These are phyloP conservation scores for Ascochyta koolunga DNA, from an alignment of 2,329 filamentous ascomycete genomes.

Conservation along the genomic window DNA sequence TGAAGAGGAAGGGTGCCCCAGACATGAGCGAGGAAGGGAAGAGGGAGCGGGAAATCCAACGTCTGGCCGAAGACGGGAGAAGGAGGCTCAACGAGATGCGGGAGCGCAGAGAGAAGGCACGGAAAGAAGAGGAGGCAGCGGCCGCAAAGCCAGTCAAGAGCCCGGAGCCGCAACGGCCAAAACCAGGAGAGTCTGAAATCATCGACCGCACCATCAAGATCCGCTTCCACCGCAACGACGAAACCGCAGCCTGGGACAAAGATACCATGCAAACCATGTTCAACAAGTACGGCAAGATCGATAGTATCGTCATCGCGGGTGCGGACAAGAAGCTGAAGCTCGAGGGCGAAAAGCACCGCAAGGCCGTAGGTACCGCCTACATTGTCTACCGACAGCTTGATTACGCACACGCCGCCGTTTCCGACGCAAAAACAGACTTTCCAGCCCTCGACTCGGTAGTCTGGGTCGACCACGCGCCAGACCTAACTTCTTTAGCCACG, in stretches of 20 bases:
- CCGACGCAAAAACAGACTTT: conserved; percentile 58
- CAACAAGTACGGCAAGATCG: conserved; percentile 61
- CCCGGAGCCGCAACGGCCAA: conserved; percentile 23
- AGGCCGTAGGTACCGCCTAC: conserved; percentile 59
- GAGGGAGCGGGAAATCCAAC: conserved; percentile 58
- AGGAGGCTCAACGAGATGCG: conserved; percentile 62
- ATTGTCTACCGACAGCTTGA: conserved; percentile 64
- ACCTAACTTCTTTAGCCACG: conserved; percentile 37
- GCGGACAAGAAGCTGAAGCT: conserved; percentile 62
- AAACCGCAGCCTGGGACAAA: conserved; percentile 53
- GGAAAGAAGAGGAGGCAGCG: conserved; percentile 56
- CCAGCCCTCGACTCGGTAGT: conserved; percentile 58
- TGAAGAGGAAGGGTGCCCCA: conserved; percentile 54
- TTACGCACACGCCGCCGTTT: conserved; percentile 62
- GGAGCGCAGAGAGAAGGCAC: conserved; percentile 60
- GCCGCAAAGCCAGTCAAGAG: conserved; percentile 46
- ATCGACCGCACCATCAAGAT: conserved; percentile 65
- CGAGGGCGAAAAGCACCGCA: conserved; percentile 58
- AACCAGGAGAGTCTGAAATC: conserved; percentile 52
- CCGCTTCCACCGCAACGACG: conserved; percentile 59
- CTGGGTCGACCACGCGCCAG: conserved; percentile 62
- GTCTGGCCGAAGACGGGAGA: conserved; percentile 56
- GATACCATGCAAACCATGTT: conserved; percentile 57
- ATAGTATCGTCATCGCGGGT: conserved; percentile 57
- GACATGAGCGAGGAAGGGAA: conserved; percentile 61